Conservation (phyloP, 1,139 yeast species). For the Meyerozyma athensensis region DNA sequence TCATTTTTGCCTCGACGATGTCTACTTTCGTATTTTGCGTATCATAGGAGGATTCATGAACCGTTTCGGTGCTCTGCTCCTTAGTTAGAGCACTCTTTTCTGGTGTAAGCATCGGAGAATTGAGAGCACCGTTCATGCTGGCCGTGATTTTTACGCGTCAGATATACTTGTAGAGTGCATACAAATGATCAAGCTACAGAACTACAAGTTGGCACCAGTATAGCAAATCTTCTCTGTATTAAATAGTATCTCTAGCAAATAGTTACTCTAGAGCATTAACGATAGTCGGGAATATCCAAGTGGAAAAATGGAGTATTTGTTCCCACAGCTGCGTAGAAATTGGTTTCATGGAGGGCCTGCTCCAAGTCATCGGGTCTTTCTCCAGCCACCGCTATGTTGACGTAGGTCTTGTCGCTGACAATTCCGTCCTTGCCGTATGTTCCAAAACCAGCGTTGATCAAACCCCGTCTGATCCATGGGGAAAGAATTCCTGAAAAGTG, state of each 20-base stretch:
- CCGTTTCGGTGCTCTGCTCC: too few relatives aligned
- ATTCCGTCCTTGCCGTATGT: constrained; percentile 42
- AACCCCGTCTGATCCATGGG: constrained; percentile 81
- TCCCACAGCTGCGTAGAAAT: constrained; percentile 54
- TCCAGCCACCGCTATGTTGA: constrained; percentile 33
- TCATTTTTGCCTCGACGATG: neutral
- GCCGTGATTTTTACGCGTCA: too few relatives aligned
- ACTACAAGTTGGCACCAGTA: too few relatives aligned
- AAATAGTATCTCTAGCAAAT: too few relatives aligned
- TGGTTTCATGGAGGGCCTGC: constrained; percentile 23
- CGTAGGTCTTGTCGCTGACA: constrained; percentile 37
- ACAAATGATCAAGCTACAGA: neutral
- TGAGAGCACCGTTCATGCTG: neutral
- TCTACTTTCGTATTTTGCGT: too few relatives aligned
- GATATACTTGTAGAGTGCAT: too few relatives aligned
- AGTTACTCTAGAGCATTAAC: too few relatives aligned
- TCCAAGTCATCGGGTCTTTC: constrained; percentile 27
- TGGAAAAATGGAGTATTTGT: constrained; percentile 85
- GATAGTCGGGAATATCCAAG: constrained; percentile 75
- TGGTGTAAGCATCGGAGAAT: neutral
- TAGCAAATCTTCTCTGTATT: too few relatives aligned
- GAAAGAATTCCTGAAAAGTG: constrained; percentile 83
- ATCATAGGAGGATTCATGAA: too few relatives aligned
- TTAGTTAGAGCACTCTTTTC: neutral
- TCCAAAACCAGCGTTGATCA: constrained; percentile 79